Evolutionary conservation across 768 basidiomycete genomes (phyloP), one percentile per base, ranked within the genome.

Genomic region (Pisolithus marmoratus): DNA sequence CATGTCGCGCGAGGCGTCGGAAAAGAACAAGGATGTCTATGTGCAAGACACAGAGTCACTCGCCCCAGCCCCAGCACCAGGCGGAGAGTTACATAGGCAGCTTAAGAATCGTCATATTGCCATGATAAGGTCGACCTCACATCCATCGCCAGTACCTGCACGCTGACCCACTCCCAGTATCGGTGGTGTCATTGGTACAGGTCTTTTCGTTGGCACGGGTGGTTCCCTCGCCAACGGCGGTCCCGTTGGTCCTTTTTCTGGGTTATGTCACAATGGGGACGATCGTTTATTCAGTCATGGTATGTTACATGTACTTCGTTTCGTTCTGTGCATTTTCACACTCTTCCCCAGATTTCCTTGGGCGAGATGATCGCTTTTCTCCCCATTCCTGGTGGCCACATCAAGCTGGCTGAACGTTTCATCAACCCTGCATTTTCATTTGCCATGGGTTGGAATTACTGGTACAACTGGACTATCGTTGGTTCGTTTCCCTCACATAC

Each of bases 361-460:
- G 78, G 80, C 9, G 68, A 69, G 56, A 68, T 68, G 89, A 62
- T 91, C 43, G 81, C 88, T 0, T 91, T 76, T 65, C 75, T 92
- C 5, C 90, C 90, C 0, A 75, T 92, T 46, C 76, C 87, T 24
- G 90, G 90, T 52, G 90, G 82, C 40, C 88, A 90, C 58, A 90
- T 91, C 66, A 87, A 75, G 54, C 70, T 92, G 17, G 84, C 90
- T 0, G 89, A 85, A 63, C 85, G 90, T 29, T 93, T 92, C 60
- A 84, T 92, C 8, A 80, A 89, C 54, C 84, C 81, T 15, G 84
- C 87, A 1, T 72, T 88, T 54, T 85, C 87, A 22, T 72, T 72
- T 41, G 62, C 74, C 6, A 73, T 76, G 77, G 77, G 76, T 20
- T 79, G 77, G 77, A 81, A 78, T 57, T 80, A 79, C 55, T 79